A percentile compares a stretch with the other conserved stretches of the same genome.
phyloP scores from a whole-genome alignment of 2,329 filamentous ascomycete species.

The Aureobasidium pullulans region DNA sequence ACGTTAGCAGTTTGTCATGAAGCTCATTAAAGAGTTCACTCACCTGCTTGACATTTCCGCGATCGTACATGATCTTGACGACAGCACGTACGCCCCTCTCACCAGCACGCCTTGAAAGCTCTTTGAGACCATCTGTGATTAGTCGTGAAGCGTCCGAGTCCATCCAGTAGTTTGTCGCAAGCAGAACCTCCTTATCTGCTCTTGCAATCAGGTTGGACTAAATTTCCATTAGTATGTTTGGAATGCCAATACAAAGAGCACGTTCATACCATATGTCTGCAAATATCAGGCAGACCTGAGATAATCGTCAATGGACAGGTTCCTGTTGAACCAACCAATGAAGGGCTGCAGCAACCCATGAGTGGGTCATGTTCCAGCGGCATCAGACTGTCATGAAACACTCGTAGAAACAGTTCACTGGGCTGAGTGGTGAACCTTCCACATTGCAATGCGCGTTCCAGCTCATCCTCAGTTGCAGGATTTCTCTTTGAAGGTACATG shows the following conservation, averaged over 20 bases:
- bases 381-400: slow-evolving; percentile 58
- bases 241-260: neutral
- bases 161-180: slow-evolving; percentile 72
- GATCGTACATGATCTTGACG: slow-evolving; percentile 70
- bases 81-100: slow-evolving; percentile 50
- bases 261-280: slow-evolving; percentile 51
- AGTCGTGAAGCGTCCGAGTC: slow-evolving; percentile 59
- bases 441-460: slow-evolving; percentile 51
- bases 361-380: slow-evolving; percentile 47
- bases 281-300: slow-evolving; percentile 61
- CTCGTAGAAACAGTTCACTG: slow-evolving; percentile 59
- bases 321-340: slow-evolving; percentile 54
- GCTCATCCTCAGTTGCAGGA: slow-evolving; percentile 32
- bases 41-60: slow-evolving; percentile 56
- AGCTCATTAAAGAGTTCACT: neutral
- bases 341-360: slow-evolving; percentile 50
- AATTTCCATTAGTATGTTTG: neutral
- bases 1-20: slow-evolving; percentile 4
- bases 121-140: slow-evolving; percentile 57
- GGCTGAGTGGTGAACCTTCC: slow-evolving; percentile 62
- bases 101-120: slow-evolving; percentile 60
- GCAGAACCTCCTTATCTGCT: slow-evolving; percentile 63
- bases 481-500: slow-evolving; percentile 17
- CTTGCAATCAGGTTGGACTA: slow-evolving; percentile 63
- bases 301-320: slow-evolving; percentile 63